Percentiles rank a stretch among this genome's conserved stretches.
Evolutionary conservation across 1,284 basidiomycete genomes (phyloP).

Genomic region (Puccinia coronata): DNA sequence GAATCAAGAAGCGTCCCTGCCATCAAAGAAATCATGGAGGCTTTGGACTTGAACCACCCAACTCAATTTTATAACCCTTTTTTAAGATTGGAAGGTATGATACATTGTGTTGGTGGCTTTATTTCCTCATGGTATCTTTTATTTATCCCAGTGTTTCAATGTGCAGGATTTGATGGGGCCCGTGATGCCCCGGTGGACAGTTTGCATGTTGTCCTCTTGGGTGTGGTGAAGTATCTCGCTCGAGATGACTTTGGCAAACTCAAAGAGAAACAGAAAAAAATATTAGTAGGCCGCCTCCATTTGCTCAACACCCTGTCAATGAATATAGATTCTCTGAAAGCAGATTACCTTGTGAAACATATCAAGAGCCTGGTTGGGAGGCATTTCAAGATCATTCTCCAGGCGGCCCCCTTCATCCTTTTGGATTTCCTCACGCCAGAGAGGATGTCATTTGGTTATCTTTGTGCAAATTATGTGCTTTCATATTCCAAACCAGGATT

Average conservation of each 20-base stretch:
- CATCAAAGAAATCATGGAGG: neutral
- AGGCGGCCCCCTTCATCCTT: conserved; percentile 60
- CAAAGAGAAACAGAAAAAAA: neutral
- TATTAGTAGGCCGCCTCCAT: neutral
- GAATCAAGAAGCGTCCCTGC: neutral
- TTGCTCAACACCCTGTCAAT: neutral
- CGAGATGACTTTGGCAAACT: neutral
- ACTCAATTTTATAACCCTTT: neutral
- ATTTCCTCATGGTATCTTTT: too few relatives aligned
- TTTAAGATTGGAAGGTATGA: neutral
- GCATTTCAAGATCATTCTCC: conserved; percentile 60
- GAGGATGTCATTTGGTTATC: conserved; percentile 57
- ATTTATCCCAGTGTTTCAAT: too few relatives aligned
- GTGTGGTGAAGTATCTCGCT: conserved; percentile 61
- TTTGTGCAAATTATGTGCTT: conserved; percentile 57
- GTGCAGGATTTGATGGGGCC: conserved; percentile 9
- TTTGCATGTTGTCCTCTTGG: conserved; percentile 59
- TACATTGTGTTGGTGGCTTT: too few relatives aligned
- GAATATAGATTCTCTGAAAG: conserved; percentile 6
- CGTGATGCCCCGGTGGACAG: conserved; percentile 58
- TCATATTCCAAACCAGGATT: conserved; percentile 60
- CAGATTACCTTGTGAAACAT: conserved; percentile 56
- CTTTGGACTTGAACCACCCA: neutral
- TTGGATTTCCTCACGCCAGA: conserved; percentile 54
- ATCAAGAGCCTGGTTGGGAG: conserved; percentile 58